Conservation (phyloP, 1,139 yeast species). For the Pneumocystis oryctolagi region DNA sequence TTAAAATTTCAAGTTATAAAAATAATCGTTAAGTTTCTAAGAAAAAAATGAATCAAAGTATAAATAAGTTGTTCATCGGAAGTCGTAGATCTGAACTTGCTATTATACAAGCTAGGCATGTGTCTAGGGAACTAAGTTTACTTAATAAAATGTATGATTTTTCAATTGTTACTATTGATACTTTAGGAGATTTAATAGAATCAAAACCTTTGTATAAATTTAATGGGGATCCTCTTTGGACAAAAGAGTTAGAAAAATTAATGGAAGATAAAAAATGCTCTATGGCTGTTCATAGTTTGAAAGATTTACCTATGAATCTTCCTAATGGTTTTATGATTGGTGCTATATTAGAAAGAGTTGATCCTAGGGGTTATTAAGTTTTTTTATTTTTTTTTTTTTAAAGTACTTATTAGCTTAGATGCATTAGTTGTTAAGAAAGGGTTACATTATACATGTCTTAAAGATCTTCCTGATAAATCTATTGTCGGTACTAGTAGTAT, state of each 20-base stretch:
- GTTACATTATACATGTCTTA: slow-evolving; percentile 46
- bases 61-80: slow-evolving; percentile 33
- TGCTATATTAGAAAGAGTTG: slow-evolving; percentile 64
- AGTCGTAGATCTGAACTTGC: slow-evolving; percentile 84
- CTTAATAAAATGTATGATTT: slow-evolving; percentile 51
- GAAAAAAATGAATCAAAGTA: background rate
- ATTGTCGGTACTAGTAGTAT: slow-evolving; percentile 90
- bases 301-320: slow-evolving; percentile 85
- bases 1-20: background rate
- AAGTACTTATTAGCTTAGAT: slow-evolving; percentile 36
- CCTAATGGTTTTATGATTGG: slow-evolving; percentile 87
- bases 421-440: slow-evolving; percentile 69
- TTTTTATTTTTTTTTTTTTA: background rate
- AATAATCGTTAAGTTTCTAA: background rate
- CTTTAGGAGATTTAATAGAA: slow-evolving; percentile 81
- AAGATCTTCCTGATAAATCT: slow-evolving; percentile 69
- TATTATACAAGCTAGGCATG: slow-evolving; percentile 67
- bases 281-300: slow-evolving; percentile 80
- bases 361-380: slow-evolving; percentile 6
- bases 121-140: slow-evolving; percentile 43
- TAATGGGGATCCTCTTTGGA: slow-evolving; percentile 53
- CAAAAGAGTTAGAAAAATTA: slow-evolving; percentile 77
- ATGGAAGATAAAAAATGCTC: slow-evolving; percentile 61
- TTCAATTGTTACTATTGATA: slow-evolving; percentile 61
- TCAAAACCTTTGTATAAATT: slow-evolving; percentile 78